Evolutionary conservation across 345 rosid species (phyloP).

Genomic region (Draba incana): DNA sequence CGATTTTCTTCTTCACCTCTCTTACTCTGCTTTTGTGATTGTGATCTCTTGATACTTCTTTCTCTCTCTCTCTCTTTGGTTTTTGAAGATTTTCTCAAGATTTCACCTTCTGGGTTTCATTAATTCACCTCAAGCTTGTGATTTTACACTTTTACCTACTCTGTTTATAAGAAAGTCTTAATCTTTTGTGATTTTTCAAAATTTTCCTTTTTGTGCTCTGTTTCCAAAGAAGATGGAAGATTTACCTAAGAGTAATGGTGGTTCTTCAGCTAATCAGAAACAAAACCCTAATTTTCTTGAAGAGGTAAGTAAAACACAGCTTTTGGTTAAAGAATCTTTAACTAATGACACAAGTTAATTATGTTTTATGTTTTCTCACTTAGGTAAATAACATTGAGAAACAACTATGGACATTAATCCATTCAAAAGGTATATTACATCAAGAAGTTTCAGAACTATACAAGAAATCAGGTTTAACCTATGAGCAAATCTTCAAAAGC

Average conservation of each 20-base stretch:
- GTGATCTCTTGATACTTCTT: constrained; percentile 15
- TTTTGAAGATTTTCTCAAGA: constrained; percentile 10
- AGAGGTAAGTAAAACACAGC: constrained; percentile 51
- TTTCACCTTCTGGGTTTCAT: constrained; percentile 29
- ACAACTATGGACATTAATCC: constrained; percentile 63
- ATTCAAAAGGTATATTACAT: constrained; percentile 56
- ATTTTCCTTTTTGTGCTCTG: background rate
- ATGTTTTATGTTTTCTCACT: constrained; percentile 7
- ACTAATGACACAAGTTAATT: background rate
- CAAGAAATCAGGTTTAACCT: constrained; percentile 60
- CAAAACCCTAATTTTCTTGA: constrained; percentile 50
- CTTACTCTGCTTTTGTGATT: constrained; percentile 30
- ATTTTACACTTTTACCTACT: constrained; percentile 6
- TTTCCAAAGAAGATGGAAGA: constrained; percentile 30
- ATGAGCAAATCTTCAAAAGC: constrained; percentile 59
- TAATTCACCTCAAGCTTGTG: constrained; percentile 19
- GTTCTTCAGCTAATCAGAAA: constrained; percentile 46
- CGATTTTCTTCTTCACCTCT: constrained; percentile 27
- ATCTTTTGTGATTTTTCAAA: constrained; percentile 12
- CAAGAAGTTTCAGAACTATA: constrained; percentile 62
- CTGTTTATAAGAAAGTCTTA: constrained; percentile 3
- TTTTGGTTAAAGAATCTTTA: constrained; percentile 19
- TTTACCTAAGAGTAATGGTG: constrained; percentile 9
- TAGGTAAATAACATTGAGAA: constrained; percentile 73
- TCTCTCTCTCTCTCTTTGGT: background rate